A percentile compares a stretch with the other conserved stretches of the same genome.
Evolutionary conservation across 495 filamentous ascomycete genomes (phyloP).

Genomic region (Penicillium daleae): DNA sequence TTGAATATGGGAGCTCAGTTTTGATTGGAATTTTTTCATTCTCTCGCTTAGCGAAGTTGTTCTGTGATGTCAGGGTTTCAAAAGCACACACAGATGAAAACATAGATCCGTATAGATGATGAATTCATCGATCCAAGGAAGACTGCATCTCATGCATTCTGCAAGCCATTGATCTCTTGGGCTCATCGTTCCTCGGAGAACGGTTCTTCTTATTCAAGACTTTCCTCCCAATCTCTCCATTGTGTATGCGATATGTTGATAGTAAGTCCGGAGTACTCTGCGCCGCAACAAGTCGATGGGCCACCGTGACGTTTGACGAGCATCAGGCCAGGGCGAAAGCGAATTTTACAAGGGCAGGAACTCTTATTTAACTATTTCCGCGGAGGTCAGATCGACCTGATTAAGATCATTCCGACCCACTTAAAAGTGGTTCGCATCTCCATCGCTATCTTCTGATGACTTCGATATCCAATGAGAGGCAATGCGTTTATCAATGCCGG

Average conservation of each 20-base stretch:
- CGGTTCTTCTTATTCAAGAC: not conserved
- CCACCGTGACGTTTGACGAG: not conserved
- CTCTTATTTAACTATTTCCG: conserved; percentile 31
- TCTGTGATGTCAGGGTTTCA: not conserved
- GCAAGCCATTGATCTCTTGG: not conserved
- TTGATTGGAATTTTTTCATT: not conserved
- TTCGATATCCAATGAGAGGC: conserved; percentile 25
- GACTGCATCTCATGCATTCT: not conserved
- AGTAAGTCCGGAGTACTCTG: conserved; percentile 1
- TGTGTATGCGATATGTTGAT: not conserved
- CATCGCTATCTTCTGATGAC: conserved; percentile 18
- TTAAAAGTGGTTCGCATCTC: not conserved
- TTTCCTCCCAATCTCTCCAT: not conserved
- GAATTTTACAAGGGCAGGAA: not conserved
- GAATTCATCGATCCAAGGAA: not conserved
- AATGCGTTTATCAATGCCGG: conserved; percentile 26
- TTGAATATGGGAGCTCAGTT: not conserved
- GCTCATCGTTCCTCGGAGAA: not conserved
- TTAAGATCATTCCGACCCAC: conserved; percentile 11
- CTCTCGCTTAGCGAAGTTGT: not conserved
- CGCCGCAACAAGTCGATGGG: not conserved
- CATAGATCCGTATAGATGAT: not conserved
- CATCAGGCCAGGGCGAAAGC: not conserved
- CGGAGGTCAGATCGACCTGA: conserved; percentile 25
- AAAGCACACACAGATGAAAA: not conserved